Evolutionary conservation across 352 stramenopile species (phyloP).

Genomic region (Phytopythium aichiense): DNA sequence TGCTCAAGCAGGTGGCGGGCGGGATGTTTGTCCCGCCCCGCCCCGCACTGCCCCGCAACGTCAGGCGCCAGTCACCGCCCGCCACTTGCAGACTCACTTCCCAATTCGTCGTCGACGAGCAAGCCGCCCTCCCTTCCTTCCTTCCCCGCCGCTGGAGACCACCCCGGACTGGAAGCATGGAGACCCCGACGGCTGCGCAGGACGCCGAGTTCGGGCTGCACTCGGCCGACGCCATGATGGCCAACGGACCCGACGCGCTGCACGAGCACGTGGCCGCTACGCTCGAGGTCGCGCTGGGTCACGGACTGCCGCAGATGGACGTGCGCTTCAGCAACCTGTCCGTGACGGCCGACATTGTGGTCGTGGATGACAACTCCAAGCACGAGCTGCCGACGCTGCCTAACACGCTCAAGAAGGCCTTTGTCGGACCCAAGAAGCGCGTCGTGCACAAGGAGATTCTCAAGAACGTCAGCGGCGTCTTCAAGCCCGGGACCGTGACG

Average conservation of each 20-base stretch:
- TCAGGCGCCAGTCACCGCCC: background rate
- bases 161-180: background rate
- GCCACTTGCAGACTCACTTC: background rate
- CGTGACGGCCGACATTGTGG: constrained; percentile 24
- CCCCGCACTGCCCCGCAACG: background rate
- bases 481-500: constrained; percentile 33
- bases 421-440: constrained; percentile 21
- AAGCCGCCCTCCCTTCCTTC: background rate
- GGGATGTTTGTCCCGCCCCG: background rate
- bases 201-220: constrained; percentile 13
- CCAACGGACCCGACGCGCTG: constrained; percentile 27
- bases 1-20: background rate
- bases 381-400: constrained; percentile 25
- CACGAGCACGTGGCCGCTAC: constrained; percentile 25
- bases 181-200: background rate
- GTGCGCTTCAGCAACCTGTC: constrained; percentile 47
- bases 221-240: constrained; percentile 20
- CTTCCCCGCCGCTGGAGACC: background rate
- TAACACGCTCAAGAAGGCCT: constrained; percentile 30
- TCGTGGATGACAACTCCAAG: constrained; percentile 11
- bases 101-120: background rate
- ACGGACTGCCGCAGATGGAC: constrained; percentile 36
- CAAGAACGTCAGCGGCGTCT: constrained; percentile 26
- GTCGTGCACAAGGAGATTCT: constrained; percentile 31
- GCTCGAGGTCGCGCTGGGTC: constrained; percentile 22